Base-by-base conservation (phyloP, 108 stramenopile species). In the Epithemia pelagica region DNA sequence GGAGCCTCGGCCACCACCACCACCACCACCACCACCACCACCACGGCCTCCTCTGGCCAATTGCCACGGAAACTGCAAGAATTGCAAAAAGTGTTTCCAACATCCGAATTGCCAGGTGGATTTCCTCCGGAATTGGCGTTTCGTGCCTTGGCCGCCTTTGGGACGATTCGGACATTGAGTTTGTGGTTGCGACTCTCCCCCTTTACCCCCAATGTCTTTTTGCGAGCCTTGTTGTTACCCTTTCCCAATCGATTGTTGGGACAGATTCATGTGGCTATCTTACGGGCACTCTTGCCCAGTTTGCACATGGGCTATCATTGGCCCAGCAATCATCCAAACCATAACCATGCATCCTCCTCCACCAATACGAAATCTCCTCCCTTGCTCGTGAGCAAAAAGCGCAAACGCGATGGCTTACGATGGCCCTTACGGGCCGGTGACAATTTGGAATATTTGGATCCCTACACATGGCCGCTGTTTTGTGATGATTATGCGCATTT, bases 401-500 rank as follows among this genome's bases (percentile, higher is more conserved):
- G 81, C 18, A 66, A 59, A 15, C 21, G 73, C 20, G 83, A 85
- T 59, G 73, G 69, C 32, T n/a, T 77, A 55, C 65, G 61, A 52
- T 75, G 58, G 54, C 82, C 72, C 0, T 67, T 83, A 52, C 74
- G 74, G 32, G 88, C 77, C 20, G 86, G 88, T 30, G 86, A 90
- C 61, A 94, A 94, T 55, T 73, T 94, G 60, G 74, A 62, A 8
- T 83, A 80, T 72, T 63, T 94, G 31, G 92, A 94, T 74, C 62
- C 51, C 29, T 67, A 64, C 33, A 82, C 87, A 2, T 94, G 92
- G 92, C 92, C 92, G 18, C 59, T 90, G 2, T 94, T 84, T 69
- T 90, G 78, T 70, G 82, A 87, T 56, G 92, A 94, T 66, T 94
- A 90, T 68, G 79, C 75, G 28, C 65, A 84, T 60, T 65, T 84